Base-by-base conservation (phyloP, 1,284 basidiomycete genomes). In the Hymenochaete sp. region DNA sequence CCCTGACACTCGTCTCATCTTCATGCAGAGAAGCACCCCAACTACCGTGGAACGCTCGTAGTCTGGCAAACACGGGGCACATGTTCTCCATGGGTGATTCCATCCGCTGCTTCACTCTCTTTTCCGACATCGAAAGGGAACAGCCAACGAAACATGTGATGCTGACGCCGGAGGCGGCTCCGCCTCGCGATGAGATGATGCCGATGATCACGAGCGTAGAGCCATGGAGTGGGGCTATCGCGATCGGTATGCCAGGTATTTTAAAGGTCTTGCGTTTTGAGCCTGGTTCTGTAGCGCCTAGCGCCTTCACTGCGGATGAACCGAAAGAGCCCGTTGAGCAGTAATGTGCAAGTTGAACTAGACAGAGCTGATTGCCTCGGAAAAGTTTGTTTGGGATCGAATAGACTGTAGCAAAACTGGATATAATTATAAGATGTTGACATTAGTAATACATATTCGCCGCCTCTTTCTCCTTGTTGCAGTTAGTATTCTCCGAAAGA, bases 401-500 rank as follows among this genome's bases (percentile, higher is more conserved):
- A n/a, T n/a, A n/a, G n/a, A n/a, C n/a, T n/a, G n/a, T n/a, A n/a
- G n/a, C n/a, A n/a, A n/a, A n/a, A n/a, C n/a, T n/a, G n/a, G n/a
- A n/a, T n/a, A n/a, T n/a, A n/a, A n/a, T n/a, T n/a, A n/a, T n/a
- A n/a, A n/a, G n/a, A n/a, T n/a, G n/a, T n/a, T n/a, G n/a, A n/a
- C n/a, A n/a, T n/a, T n/a, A n/a, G n/a, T n/a, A n/a, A n/a, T n/a
- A n/a, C n/a, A n/a, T n/a, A n/a, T n/a, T n/a, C n/a, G n/a, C n/a
- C n/a, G n/a, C n/a, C n/a, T n/a, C n/a, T n/a, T n/a, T n/a, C n/a
- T n/a, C n/a, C n/a, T n/a, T n/a, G 28, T 31, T 9, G 14, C 14
- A 37, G 19, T 64, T 59, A 91, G 58, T 89, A 95, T 62, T 97
- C 92, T 47, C 91, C 91, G 59, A 96, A 96, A 42, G 76, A 72